Conservation (phyloP, 768 basidiomycete genomes). For the Boletus rufocinnamomeus region DNA sequence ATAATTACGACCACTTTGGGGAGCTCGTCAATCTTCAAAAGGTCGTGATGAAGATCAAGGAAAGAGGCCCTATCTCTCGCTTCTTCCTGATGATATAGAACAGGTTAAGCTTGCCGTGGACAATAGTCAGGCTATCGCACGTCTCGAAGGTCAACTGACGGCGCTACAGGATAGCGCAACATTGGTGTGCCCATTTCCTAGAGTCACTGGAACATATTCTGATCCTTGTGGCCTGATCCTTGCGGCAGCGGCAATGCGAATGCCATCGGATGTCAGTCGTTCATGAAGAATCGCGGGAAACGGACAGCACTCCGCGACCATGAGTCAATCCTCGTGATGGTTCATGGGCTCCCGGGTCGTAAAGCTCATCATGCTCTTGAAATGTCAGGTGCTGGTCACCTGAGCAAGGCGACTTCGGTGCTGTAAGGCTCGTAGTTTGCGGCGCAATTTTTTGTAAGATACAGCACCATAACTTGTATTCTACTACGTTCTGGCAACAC, state of each 20-base stretch:
- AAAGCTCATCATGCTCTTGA: too few species aligned
- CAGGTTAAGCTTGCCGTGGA: conserved; percentile 17
- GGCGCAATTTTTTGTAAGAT: not conserved
- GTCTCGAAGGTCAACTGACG: conserved; percentile 13
- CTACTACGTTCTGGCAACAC: too few species aligned
- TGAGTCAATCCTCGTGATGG: not conserved
- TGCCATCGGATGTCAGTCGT: not conserved
- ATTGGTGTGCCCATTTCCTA: not conserved
- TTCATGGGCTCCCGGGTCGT: not conserved
- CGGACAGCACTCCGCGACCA: not conserved
- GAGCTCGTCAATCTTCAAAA: conserved; percentile 10
- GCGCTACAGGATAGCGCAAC: not conserved
- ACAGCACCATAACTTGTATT: not conserved
- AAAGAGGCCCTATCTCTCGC: not conserved
- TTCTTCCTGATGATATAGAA: not conserved
- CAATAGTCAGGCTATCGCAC: conserved; percentile 6
- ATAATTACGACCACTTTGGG: conserved; percentile 2
- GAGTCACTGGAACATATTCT: not conserved
- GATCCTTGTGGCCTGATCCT: not conserved
- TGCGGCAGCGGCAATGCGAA: conserved; percentile 10
- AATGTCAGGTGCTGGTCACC: conserved; percentile 3
- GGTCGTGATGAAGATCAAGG: conserved; percentile 10
- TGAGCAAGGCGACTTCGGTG: not conserved
- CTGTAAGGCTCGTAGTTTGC: not conserved
- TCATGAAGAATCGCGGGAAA: not conserved